These are phyloP conservation scores for Cerioporus squamosus DNA, from an alignment of 1,284 basidiomycete genomes.

Conservation along the genomic window DNA sequence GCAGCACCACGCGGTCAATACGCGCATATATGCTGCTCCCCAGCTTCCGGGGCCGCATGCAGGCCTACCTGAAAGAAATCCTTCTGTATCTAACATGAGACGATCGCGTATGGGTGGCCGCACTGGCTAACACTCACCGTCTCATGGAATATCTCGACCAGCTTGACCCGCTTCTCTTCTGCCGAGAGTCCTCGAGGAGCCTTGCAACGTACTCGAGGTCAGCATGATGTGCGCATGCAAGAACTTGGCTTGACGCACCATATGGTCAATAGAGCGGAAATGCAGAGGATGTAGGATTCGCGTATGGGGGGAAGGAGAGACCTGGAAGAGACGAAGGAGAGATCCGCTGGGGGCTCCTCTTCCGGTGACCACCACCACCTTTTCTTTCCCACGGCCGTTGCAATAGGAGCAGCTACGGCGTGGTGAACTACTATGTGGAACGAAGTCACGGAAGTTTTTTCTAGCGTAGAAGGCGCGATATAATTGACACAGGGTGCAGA, in stretches of 20 bases:
- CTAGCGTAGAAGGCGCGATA: too few relatives aligned
- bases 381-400: too few relatives aligned
- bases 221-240: not conserved
- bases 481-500: too few relatives aligned
- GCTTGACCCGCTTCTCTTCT: slow-evolving; percentile 80
- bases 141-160: slow-evolving; percentile 91
- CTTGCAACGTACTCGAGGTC: slow-evolving; percentile 36
- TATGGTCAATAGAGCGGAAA: not conserved
- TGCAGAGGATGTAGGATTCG: not conserved
- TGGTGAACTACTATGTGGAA: too few relatives aligned
- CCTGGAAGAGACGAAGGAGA: not conserved
- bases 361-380: too few relatives aligned
- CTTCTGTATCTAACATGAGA: slow-evolving; percentile 50
- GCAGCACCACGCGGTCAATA: not conserved
- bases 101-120: not conserved
- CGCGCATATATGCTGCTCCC: not conserved
- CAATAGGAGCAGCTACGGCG: too few relatives aligned
- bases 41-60: too few relatives aligned
- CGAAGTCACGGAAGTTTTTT: too few relatives aligned
- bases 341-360: not conserved
- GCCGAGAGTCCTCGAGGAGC: slow-evolving; percentile 78
- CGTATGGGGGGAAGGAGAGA: not conserved
- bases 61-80: slow-evolving; percentile 78
- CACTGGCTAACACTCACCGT: slow-evolving; percentile 51
- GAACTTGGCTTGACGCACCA: not conserved